These are phyloP conservation scores for Cladorrhinum sp. DNA, from an alignment of 2,329 filamentous ascomycete species.

Conservation along the genomic window DNA sequence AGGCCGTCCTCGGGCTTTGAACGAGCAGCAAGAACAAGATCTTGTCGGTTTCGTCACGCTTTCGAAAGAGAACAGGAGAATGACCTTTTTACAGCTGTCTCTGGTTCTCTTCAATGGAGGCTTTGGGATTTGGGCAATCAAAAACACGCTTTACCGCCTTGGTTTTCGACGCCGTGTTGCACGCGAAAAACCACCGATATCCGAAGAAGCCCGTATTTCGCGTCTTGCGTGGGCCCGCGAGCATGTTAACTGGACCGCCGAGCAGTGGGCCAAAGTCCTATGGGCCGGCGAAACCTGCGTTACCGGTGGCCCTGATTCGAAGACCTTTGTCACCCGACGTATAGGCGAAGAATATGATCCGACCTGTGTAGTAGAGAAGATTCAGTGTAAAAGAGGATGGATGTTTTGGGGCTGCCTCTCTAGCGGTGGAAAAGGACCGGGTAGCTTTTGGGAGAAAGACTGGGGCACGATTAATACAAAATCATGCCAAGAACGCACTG, in stretches of 20 bases:
- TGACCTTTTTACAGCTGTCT: background rate
- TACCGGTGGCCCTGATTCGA: conserved; percentile 11
- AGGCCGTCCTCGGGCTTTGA: background rate
- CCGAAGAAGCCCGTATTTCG: too few relatives aligned
- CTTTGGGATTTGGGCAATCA: background rate
- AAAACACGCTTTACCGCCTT: background rate
- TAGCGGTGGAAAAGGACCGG: conserved; percentile 27
- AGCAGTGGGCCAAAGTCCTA: background rate
- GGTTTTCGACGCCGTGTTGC: background rate
- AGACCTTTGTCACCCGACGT: conserved; percentile 20
- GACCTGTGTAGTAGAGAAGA: conserved; percentile 24
- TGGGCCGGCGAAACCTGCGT: background rate
- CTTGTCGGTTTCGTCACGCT: background rate
- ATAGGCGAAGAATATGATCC: conserved; percentile 25
- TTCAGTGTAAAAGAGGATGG: conserved; percentile 27
- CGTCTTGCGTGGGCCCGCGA: background rate
- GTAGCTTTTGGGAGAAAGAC: conserved; percentile 34
- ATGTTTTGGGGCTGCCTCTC: conserved; percentile 33
- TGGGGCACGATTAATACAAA: conserved; percentile 29
- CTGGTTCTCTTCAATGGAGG: background rate
- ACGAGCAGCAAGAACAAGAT: background rate
- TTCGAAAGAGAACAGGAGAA: background rate
- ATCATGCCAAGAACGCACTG: conserved; percentile 23
- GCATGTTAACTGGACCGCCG: background rate
- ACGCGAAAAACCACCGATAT: background rate